Evolutionary conservation across 805 yeast genomes (phyloP).

Genomic region (Peterozyma xylosa): DNA sequence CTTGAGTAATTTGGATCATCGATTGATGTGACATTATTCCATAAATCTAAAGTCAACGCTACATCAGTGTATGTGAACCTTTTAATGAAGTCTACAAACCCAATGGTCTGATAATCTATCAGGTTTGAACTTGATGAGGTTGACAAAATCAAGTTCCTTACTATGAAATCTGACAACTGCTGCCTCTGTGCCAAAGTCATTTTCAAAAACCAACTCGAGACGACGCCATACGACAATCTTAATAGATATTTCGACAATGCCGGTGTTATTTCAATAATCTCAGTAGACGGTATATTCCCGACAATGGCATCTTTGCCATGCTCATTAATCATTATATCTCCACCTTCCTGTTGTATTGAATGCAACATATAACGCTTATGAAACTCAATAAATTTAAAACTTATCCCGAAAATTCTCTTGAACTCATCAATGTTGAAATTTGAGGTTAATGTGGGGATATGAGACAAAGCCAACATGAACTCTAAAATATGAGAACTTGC

Average conservation of each 20-base stretch:
- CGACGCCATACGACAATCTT: constrained; percentile 58
- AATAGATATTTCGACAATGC: constrained; percentile 53
- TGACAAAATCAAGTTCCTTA: constrained; percentile 41
- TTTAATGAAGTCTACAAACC: constrained; percentile 59
- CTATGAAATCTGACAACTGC: constrained; percentile 53
- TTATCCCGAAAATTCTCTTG: constrained; percentile 75
- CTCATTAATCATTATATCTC: constrained; percentile 14
- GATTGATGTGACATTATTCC: constrained; percentile 13
- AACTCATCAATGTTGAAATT: constrained; percentile 73
- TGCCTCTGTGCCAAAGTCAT: constrained; percentile 52
- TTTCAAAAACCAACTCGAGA: constrained; percentile 66
- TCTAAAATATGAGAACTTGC: constrained; percentile 73
- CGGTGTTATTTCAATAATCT: constrained; percentile 33
- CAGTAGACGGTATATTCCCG: constrained; percentile 50
- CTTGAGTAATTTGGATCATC: constrained; percentile 15
- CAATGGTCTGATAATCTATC: constrained; percentile 47
- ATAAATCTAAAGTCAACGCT: constrained; percentile 35
- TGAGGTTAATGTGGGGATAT: constrained; percentile 59
- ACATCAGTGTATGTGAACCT: constrained; percentile 61
- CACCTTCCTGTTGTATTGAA: constrained; percentile 11
- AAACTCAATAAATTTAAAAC: constrained; percentile 71
- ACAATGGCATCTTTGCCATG: constrained; percentile 43
- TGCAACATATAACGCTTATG: constrained; percentile 20
- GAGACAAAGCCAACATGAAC: constrained; percentile 57
- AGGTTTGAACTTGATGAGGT: constrained; percentile 16